A percentile compares a stretch with the other conserved stretches of the same genome.
Conservation (phyloP, 768 basidiomycete species). For the Megacollybia marginata region DNA sequence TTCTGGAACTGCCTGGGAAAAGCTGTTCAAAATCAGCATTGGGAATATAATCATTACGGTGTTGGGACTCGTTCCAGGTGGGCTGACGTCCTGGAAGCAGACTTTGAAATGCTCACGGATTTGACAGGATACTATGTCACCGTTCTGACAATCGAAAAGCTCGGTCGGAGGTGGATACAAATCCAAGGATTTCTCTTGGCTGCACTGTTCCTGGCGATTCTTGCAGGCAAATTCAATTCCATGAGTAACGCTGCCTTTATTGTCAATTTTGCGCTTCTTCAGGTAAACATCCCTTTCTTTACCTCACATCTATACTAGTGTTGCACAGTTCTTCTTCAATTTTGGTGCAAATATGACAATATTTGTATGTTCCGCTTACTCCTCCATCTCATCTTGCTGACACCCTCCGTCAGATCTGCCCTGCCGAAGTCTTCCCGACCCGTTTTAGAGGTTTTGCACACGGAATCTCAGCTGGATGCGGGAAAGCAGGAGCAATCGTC, state of each 20-base stretch:
- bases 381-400: neutral
- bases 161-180: too few species aligned
- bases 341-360: conserved; percentile 71
- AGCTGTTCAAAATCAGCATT: conserved; percentile 60
- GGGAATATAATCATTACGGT: conserved; percentile 69
- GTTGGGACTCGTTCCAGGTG: conserved; percentile 72
- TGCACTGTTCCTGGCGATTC: too few species aligned
- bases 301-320: conserved; percentile 2
- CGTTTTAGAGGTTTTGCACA: too few species aligned
- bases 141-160: too few species aligned
- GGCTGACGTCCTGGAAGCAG: neutral
- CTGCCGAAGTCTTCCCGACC: conserved; percentile 73
- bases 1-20: too few species aligned
- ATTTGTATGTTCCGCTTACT: conserved; percentile 29
- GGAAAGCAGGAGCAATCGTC: conserved; percentile 74
- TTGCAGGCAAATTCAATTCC: conserved; percentile 56
- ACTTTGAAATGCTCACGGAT: neutral
- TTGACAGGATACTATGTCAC: conserved; percentile 73
- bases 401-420: conserved; percentile 43
- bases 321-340: conserved; percentile 84
- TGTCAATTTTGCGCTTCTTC: conserved; percentile 64
- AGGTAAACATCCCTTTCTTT: neutral
- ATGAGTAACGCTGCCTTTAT: conserved; percentile 57
- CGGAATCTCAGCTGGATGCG: conserved; percentile 69
- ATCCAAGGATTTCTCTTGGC: too few species aligned